Evolutionary conservation across 768 basidiomycete genomes (phyloP).

Genomic region (Coprinopsis cinerea): DNA sequence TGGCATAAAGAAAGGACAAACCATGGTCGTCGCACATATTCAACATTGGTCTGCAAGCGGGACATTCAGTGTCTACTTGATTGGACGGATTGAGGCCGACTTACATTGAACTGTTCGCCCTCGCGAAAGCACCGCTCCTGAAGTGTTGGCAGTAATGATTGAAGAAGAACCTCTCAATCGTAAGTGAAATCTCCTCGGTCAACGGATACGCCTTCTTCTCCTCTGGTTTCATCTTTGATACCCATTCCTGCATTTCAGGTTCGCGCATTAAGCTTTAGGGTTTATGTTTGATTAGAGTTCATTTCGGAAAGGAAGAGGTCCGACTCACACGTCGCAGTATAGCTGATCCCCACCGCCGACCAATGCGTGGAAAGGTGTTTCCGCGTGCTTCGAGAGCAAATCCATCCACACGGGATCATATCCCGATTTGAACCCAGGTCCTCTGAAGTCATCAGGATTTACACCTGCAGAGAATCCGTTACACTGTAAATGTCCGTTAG

Average conservation of each 20-base stretch:
- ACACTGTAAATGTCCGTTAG: constrained; percentile 46
- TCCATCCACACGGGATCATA: constrained; percentile 95
- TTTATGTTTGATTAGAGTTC: constrained; percentile 3
- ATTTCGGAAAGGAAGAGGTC: neutral
- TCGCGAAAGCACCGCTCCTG: constrained; percentile 82
- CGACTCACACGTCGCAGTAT: constrained; percentile 70
- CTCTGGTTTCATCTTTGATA: constrained; percentile 49
- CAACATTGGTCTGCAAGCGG: constrained; percentile 64
- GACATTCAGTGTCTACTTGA: constrained; percentile 3
- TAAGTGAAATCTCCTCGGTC: constrained; percentile 63
- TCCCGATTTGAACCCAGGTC: constrained; percentile 72
- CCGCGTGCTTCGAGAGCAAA: constrained; percentile 75
- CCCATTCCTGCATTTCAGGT: constrained; percentile 86
- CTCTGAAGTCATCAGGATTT: constrained; percentile 80
- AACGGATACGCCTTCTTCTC: constrained; percentile 55
- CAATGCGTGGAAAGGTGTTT: constrained; percentile 81
- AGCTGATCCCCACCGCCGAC: constrained; percentile 94
- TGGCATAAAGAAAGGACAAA: constrained; percentile 20
- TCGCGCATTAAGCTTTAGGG: constrained; percentile 67
- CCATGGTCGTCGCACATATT: constrained; percentile 89
- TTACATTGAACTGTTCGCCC: constrained; percentile 87
- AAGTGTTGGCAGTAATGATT: constrained; percentile 87
- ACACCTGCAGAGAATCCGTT: constrained; percentile 89
- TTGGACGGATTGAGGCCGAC: constrained; percentile 23
- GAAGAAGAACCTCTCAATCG: constrained; percentile 86